Evolutionary conservation across 257 asterid species (phyloP), one percentile per base, ranked within the genome.

Genomic region (Plectranthus barbatus): DNA sequence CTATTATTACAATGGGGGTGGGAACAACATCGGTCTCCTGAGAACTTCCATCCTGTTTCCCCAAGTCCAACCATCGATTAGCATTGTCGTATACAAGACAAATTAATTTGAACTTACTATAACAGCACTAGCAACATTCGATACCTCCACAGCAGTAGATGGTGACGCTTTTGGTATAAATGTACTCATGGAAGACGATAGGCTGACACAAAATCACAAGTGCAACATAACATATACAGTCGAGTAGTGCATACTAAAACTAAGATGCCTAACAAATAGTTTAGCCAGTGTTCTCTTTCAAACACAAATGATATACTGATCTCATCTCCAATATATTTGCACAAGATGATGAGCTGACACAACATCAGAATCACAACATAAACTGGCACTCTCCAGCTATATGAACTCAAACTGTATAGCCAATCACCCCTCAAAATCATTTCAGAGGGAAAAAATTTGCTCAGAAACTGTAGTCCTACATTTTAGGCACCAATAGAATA

Each of bases 91-190:
- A 57, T 31, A 37, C 18, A 36, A 39, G 46, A 65, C 53, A 56
- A 65, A 12, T 31, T 7, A 31, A 49, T 57, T 19, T 52, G 17
- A 60, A 46, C 11, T 17, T 36, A 57, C 51, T 61, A 45, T 10
- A 67, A 61, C 61, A 40, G 34, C 56, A 45, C 49, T 26, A 67
- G 55, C 42, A 68, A 68, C 50, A 37, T 23, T 40, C 56, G 21
- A 70, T 86, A 87, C 97, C 97, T 87, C 95, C 77, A 84, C 86
- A 75, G 91, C 81, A 33, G 88, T 64, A 70, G 82, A 70, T 31
- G 86, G 60, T 17, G 88, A 80, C 29, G 94, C 89, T 76, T 70
- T 83, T 59, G 77, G 82, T 66, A 76, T 64, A 45, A 84, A 58
- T 66, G 78, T 74, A 75, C 77, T 69, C 62, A 44, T 64, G 13